A percentile compares a stretch with the other conserved stretches of the same genome.
phyloP scores from a whole-genome alignment of 2,329 filamentous ascomycete species.

The Pseudogymnoascus sp. region DNA sequence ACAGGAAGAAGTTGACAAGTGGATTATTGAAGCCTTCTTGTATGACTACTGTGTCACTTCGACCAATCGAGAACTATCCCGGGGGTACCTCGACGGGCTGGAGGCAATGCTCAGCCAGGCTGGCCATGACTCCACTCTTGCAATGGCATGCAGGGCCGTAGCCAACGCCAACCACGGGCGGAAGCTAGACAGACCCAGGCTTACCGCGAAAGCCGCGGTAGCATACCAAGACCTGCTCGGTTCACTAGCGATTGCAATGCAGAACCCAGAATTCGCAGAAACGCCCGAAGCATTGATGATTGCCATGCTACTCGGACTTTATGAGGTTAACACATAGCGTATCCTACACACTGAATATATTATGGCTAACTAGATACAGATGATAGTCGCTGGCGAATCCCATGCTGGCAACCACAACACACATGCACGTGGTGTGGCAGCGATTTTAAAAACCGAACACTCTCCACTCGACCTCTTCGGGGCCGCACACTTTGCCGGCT shows the following conservation, averaged over 20 bases:
- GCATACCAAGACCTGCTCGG: constrained; percentile 19
- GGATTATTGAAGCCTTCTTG: constrained; percentile 20
- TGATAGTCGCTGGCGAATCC: constrained; percentile 15
- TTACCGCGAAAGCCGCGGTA: constrained; percentile 13
- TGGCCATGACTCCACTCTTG: constrained; percentile 18
- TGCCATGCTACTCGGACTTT: constrained; percentile 21
- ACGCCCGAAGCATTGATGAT: constrained; percentile 15
- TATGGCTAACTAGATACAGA: constrained; percentile 10
- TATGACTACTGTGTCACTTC: constrained; percentile 22
- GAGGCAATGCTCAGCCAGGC: constrained; percentile 16
- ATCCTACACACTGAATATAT: not conserved
- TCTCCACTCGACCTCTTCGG: constrained; percentile 13
- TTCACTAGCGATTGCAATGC: constrained; percentile 16
- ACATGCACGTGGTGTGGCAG: constrained; percentile 19
- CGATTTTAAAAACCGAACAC: constrained; percentile 13
- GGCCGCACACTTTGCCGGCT: not conserved
- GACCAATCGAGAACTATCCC: constrained; percentile 17
- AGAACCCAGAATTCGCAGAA: constrained; percentile 11
- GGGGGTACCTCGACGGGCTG: constrained; percentile 18
- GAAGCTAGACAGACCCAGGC: constrained; percentile 16
- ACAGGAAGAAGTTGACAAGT: constrained; percentile 15
- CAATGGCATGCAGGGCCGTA: constrained; percentile 20
- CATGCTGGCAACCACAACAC: constrained; percentile 15
- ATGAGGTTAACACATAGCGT: constrained; percentile 16
- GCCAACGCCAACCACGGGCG: constrained; percentile 19